phyloP scores from a whole-genome alignment of 2,329 filamentous ascomycete genomes.

The Colletotrichum musae region DNA sequence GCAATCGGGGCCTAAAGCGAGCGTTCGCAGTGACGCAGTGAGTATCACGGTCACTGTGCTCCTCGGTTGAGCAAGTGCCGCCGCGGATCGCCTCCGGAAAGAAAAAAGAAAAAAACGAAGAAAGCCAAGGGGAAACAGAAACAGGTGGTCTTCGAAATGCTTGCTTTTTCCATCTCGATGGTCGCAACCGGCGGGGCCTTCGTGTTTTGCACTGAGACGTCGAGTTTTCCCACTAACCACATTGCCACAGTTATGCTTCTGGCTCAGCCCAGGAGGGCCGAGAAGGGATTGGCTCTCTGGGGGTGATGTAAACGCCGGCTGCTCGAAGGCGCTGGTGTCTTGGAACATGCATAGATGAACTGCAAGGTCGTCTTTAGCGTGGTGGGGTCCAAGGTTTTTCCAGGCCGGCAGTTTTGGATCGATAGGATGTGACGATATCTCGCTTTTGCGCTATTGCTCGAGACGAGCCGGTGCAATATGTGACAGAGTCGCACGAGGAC shows the following conservation, averaged over 20 bases:
- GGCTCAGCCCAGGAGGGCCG: neutral
- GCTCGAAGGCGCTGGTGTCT: conserved; percentile 22
- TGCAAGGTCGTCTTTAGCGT: conserved; percentile 34
- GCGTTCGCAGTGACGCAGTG: neutral
- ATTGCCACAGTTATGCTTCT: conserved; percentile 33
- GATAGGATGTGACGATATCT: conserved; percentile 43
- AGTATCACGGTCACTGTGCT: conserved; percentile 13
- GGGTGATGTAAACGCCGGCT: conserved; percentile 16
- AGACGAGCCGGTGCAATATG: conserved; percentile 37
- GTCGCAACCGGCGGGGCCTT: conserved; percentile 15
- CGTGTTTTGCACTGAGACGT: conserved; percentile 37
- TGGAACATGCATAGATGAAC: conserved; percentile 34
- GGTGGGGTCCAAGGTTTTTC: conserved; percentile 34
- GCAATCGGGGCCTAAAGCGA: conserved; percentile 1
- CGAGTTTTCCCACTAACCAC: conserved; percentile 40
- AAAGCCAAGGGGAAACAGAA: conserved; percentile 22
- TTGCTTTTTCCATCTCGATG: conserved; percentile 24
- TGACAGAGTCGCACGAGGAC: conserved; percentile 33
- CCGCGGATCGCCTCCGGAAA: neutral
- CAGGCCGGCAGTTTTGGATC: conserved; percentile 40
- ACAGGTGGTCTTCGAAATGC: conserved; percentile 15
- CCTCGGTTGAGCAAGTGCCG: conserved; percentile 21
- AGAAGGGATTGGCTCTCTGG: conserved; percentile 18
- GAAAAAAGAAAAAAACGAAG: neutral
- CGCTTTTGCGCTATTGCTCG: conserved; percentile 39